Base-by-base conservation (phyloP, 805 yeast species). In the Schwanniomyces polymorphus region DNA sequence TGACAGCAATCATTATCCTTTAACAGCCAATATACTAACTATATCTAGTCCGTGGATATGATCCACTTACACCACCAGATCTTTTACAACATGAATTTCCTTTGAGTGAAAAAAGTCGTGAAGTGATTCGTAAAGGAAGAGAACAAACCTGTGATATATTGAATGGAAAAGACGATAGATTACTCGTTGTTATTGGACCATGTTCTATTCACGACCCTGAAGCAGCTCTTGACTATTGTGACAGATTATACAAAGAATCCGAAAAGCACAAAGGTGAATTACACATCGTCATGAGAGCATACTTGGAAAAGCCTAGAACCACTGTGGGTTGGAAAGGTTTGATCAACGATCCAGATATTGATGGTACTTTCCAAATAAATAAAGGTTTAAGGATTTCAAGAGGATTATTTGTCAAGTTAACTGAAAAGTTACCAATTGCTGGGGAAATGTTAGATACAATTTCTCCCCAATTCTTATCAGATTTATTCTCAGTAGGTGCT, bases 281-380 rank as follows among this genome's bases (percentile, higher is more conserved):
- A 50, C 81, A 84, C 47, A 85, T 94, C 49, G 85, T 94, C 52
- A 94, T 94, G 99, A 85, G 99, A 74, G 98, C 98, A 3, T 94
- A 94, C 75, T 78, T 94, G 61, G 99, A 92, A 69, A 92, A 92
- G 72, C 99, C 99, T 59, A 84, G 99, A 73, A 92, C 99, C 43
- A 92, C 98, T 26, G 98, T 94, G 40, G 99, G 99, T 50, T 92
- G 99, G 99, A 92, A 92, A 74, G 99, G 99, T 57, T 78, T 92
- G 56, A 94, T 92, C 61, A 92, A 92, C 66, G 99, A 92, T 68
- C 99, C 99, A 27, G 97, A 94, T 61, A 86, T 92, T 59, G 96
- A 92, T 68, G 89, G 89, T 50, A 78, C 96, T 44, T 92, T 88
- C 83, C 83, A 91, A 59, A 92, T 92, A 67, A 92, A 92, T 78